Evolutionary conservation across 352 stramenopile species (phyloP).

Genomic region (Phytophthora colocasiae): DNA sequence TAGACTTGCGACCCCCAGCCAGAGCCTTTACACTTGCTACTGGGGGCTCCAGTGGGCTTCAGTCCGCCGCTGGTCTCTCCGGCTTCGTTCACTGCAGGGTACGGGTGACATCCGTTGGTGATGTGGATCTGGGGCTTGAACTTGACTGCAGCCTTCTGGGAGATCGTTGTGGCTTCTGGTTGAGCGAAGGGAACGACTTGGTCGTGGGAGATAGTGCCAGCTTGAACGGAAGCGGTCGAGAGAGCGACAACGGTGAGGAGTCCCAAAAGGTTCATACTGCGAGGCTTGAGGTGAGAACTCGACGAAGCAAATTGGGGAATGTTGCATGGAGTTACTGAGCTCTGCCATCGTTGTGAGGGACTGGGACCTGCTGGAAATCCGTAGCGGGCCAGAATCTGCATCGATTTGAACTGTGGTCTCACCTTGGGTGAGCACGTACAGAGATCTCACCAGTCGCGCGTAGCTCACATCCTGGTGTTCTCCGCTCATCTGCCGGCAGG

Average conservation of each 20-base stretch:
- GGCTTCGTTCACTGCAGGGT: conserved; percentile 37
- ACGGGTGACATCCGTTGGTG: conserved; percentile 43
- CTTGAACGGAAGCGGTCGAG: not conserved
- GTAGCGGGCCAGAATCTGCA: conserved; percentile 4
- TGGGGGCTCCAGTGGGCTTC: conserved; percentile 36
- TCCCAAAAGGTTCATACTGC: conserved; percentile 9
- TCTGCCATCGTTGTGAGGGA: conserved; percentile 10
- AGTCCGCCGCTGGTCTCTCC: conserved; percentile 42
- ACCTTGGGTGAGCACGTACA: not conserved
- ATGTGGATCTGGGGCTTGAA: conserved; percentile 38
- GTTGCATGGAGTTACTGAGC: not conserved
- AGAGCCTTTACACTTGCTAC: conserved; percentile 36
- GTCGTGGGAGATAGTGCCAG: conserved; percentile 14
- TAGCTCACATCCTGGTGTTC: conserved; percentile 2
- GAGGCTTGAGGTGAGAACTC: not conserved
- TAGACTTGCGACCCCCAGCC: conserved; percentile 35
- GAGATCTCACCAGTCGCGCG: conserved; percentile 2
- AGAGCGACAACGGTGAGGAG: not conserved
- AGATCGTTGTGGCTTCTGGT: conserved; percentile 16
- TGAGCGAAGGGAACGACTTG: conserved; percentile 14
- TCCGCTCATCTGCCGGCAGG: not conserved
- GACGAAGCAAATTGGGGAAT: conserved; percentile 4
- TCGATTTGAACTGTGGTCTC: conserved; percentile 16
- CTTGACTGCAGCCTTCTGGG: conserved; percentile 18
- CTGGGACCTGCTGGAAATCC: conserved; percentile 11